phyloP scores from a whole-genome alignment of 495 filamentous ascomycete genomes.

The Clohesyomyces aquaticus region DNA sequence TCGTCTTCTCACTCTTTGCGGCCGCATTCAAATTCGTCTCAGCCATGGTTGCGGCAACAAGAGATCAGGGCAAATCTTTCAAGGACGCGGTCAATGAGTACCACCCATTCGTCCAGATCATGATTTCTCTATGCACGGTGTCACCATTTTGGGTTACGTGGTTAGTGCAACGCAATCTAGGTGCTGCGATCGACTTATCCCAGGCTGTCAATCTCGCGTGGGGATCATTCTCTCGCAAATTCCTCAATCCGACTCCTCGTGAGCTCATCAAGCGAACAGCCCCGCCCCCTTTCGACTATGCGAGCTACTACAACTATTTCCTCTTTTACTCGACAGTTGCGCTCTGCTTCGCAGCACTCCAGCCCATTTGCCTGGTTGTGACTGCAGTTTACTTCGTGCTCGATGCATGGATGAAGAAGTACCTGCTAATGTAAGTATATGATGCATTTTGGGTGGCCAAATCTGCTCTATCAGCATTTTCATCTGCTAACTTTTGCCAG shows the following conservation, averaged over 20 bases:
- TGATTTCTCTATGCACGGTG: constrained; percentile 72
- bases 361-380: constrained; percentile 88
- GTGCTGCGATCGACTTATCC: constrained; percentile 84
- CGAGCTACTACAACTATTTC: constrained; percentile 95
- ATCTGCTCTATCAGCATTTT: too few relatives aligned
- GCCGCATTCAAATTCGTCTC: constrained; percentile 74
- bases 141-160: constrained; percentile 95
- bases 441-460: too few relatives aligned
- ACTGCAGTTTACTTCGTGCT: constrained; percentile 87
- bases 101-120: constrained; percentile 62
- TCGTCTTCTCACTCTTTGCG: constrained; percentile 90
- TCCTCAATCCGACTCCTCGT: constrained; percentile 84
- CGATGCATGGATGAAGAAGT: constrained; percentile 92
- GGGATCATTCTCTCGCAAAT: constrained; percentile 80
- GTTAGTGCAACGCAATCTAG: constrained; percentile 88
- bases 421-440: constrained; percentile 70
- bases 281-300: constrained; percentile 90
- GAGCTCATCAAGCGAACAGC: constrained; percentile 94
- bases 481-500: constrained; percentile 30
- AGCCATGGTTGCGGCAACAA: constrained; percentile 60
- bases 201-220: constrained; percentile 80
- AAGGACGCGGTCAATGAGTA: constrained; percentile 70
- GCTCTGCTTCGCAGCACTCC: constrained; percentile 81
- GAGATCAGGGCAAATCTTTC: constrained; percentile 52
- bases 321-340: constrained; percentile 91